Evolutionary conservation across 2,329 filamentous ascomycete species (phyloP).

Genomic region (Phaeosphaeriaceae sp.): DNA sequence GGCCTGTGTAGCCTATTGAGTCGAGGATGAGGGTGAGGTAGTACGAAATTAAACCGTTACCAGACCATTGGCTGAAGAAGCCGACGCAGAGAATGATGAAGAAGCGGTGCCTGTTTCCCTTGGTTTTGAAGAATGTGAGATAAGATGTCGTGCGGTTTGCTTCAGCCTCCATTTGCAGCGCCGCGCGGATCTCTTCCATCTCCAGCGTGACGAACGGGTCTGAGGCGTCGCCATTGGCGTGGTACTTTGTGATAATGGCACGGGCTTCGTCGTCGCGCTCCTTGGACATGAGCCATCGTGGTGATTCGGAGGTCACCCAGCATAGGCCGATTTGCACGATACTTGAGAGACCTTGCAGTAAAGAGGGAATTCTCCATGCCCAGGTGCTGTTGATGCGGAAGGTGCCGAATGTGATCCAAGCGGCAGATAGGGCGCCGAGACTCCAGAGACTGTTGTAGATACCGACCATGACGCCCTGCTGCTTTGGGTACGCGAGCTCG

Average conservation of each 20-base stretch:
- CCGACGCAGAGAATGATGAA: constrained; percentile 68
- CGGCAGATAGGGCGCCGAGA: constrained; percentile 63
- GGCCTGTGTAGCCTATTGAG: constrained; percentile 65
- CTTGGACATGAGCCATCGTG: constrained; percentile 69
- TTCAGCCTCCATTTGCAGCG: constrained; percentile 50
- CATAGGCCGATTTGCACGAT: constrained; percentile 69
- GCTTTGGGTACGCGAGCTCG: constrained; percentile 72
- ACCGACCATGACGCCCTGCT: constrained; percentile 69
- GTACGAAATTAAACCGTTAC: constrained; percentile 72
- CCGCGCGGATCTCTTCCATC: constrained; percentile 70
- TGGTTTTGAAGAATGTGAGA: constrained; percentile 49
- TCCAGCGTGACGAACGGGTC: constrained; percentile 71
- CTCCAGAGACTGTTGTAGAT: constrained; percentile 76
- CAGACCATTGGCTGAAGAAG: constrained; percentile 72
- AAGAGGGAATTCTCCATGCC: constrained; percentile 60
- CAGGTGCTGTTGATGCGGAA: constrained; percentile 54
- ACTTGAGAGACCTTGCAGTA: constrained; percentile 58
- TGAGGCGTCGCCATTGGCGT: constrained; percentile 66
- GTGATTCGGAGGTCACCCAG: constrained; percentile 64
- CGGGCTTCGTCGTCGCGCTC: constrained; percentile 69
- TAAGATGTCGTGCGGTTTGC: not conserved
- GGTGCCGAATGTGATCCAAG: constrained; percentile 61
- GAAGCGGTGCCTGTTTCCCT: constrained; percentile 70
- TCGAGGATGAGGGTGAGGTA: constrained; percentile 70
- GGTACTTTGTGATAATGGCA: constrained; percentile 66